Evolutionary conservation across 208 protist genomes (phyloP), one percentile per base, ranked within the genome.

Genomic region (Trypanosoma rangeli): DNA sequence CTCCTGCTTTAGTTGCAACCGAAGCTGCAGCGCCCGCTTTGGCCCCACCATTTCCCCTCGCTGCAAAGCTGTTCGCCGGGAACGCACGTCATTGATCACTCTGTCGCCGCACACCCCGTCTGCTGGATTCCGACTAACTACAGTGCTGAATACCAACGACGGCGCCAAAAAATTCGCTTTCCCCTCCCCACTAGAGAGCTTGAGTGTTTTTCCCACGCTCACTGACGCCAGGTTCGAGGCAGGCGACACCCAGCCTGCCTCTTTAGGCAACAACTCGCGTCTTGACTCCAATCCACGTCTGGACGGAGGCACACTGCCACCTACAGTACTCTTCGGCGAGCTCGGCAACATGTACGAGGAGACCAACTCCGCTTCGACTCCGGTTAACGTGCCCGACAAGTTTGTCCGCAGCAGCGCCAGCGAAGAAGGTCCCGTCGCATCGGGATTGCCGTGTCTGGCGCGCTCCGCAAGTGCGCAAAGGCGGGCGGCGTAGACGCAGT

Each of bases 401-500:
- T 18, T 46, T 18, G 42, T 18, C 42, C 2, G 8, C 42, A 18
- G 8, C 42, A 46, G 8, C 42, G 42, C 8, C 15, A 9, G 15
- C 42, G 42, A 20, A 1, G 12, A 16, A 16, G 15, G 42, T 9
- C 8, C 15, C 13, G 42, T 10, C 15, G 8, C 42, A 46, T 15
- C 1, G 42, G 42, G 42, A 46, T 46, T 20, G 15, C 12, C 8
- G 15, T 20, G 8, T 46, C 15, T 5, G 8, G 42, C 8, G 42
- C 42, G 42, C 15, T 46, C 42, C 5, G 62, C 68, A 49, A 79
- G 76, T 50, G 73, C 75, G 22, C 70, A 61, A 29, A 77, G 60
- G 33, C 78, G 84, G 15, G 52, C 60, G 31, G 70, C 64, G 53
- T 90, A 71, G 1, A 88, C 74, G 22, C 78, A 61, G 68, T 87